Conservation (phyloP, 2,329 filamentous ascomycete genomes). For the Colletotrichum lentis region DNA sequence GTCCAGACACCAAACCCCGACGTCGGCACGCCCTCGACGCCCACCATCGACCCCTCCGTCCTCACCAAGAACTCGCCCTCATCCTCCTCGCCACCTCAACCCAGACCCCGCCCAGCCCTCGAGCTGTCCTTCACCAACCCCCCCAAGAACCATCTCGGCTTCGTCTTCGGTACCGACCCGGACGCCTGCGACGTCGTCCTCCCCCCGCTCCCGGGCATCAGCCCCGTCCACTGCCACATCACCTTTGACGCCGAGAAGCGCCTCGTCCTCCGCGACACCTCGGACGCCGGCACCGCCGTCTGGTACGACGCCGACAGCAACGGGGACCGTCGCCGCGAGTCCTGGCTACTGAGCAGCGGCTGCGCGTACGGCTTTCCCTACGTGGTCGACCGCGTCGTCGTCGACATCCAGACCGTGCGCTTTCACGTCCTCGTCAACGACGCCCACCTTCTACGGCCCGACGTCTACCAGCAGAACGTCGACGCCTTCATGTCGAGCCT, state of each 20-base stretch:
- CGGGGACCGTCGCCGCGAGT: slow-evolving; percentile 49
- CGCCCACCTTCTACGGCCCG: slow-evolving; percentile 45
- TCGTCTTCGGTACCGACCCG: slow-evolving; percentile 52
- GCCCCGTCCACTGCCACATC: slow-evolving; percentile 49
- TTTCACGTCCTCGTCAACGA: slow-evolving; percentile 53
- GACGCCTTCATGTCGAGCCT: slow-evolving; percentile 44
- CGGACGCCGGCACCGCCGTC: slow-evolving; percentile 50
- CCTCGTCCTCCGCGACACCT: slow-evolving; percentile 52
- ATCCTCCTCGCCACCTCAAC: background rate
- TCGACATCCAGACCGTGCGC: slow-evolving; percentile 52
- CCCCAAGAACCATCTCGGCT: slow-evolving; percentile 48
- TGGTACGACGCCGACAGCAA: slow-evolving; percentile 54
- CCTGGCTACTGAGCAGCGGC: slow-evolving; percentile 50
- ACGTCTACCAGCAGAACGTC: slow-evolving; percentile 47
- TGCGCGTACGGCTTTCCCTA: slow-evolving; percentile 47
- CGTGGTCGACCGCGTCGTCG: slow-evolving; percentile 47
- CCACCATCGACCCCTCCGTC: slow-evolving; percentile 33
- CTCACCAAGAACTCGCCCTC: slow-evolving; percentile 9
- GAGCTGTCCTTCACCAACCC: slow-evolving; percentile 48
- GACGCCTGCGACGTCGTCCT: slow-evolving; percentile 50
- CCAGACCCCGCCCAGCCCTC: slow-evolving; percentile 43
- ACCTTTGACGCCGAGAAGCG: slow-evolving; percentile 51
- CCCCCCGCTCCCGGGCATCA: slow-evolving; percentile 47
- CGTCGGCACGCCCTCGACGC: slow-evolving; percentile 7
- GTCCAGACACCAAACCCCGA: slow-evolving; percentile 20